Base-by-base conservation (phyloP, 2,329 filamentous ascomycete genomes). In the Sphaerulina musiva region DNA sequence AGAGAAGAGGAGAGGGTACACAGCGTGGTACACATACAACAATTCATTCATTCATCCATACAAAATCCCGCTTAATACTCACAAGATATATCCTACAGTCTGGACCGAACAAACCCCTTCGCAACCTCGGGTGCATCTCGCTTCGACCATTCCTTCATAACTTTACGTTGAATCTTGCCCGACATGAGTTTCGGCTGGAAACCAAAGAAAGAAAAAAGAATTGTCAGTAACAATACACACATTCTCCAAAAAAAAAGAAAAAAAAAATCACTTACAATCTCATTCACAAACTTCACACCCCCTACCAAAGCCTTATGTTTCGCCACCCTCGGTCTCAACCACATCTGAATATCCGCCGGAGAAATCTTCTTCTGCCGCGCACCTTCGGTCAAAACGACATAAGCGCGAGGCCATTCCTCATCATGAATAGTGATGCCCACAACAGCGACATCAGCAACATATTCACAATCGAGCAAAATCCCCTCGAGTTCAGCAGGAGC, bases 101-200 rank as follows among this genome's bases (percentile, higher is more conserved):
- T 63, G n/a, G 63, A 60, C 26, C 59, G 48, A 20, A 48, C 46
- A 36, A 57, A 59, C 10, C 11, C 58, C 51, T 59, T 62, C 34
- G 59, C 59, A 48, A 72, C 63, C 40, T 60, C 65, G 46, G 70
- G 61, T 1, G 74, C 76, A 66, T 82, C 80, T 54, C 70, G 70
- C 68, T 79, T 80, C 6, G 79, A 75, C 79, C 78, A 81, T 42
- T 81, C 78, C 59, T 76, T 75, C 70, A 83, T 70, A 5, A 76
- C 65, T 60, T 80, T 80, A 46, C 79, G 71, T 65, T 78, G 73
- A 48, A 83, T 81, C 72, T 83, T 83, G 7, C 80, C 80, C 55
- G 76, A 78, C 10, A 77, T 74, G 44, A 80, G 68, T 64, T 80
- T 81, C 0, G 80, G 80, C 50, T 62, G 40, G 26, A 12, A 7